A percentile compares a stretch with the other conserved stretches of the same genome.
Conservation (phyloP, 2,329 filamentous ascomycete genomes). For the Beauveria medogensis region DNA sequence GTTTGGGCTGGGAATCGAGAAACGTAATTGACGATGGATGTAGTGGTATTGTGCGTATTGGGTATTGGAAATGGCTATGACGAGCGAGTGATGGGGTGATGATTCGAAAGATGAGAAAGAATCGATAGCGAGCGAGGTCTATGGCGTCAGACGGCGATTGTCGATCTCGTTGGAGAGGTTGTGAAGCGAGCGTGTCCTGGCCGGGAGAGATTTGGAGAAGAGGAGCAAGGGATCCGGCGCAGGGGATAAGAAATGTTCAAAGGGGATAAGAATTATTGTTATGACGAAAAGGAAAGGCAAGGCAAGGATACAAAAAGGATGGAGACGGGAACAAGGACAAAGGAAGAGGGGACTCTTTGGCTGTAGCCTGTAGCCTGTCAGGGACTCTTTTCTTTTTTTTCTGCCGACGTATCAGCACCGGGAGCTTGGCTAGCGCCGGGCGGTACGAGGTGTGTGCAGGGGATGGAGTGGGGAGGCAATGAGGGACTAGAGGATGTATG, state of each 20-base stretch:
- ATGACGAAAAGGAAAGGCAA: neutral
- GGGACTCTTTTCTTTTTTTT: neutral
- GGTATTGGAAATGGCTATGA: no score
- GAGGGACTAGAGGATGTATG: no score
- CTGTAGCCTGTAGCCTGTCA: neutral
- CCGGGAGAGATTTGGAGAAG: neutral
- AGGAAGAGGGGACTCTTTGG: constrained; percentile 2
- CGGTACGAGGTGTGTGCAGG: neutral
- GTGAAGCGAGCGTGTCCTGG: constrained; percentile 8
- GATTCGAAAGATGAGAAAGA: neutral
- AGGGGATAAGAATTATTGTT: constrained; percentile 11
- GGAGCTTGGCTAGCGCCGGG: neutral
- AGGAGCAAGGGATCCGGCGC: constrained; percentile 12
- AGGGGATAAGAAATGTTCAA: constrained; percentile 14
- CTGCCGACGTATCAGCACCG: neutral
- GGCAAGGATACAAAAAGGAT: constrained; percentile 8
- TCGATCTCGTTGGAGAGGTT: neutral
- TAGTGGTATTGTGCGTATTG: no score
- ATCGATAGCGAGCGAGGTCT: neutral
- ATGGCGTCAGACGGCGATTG: neutral
- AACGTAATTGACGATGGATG: no score
- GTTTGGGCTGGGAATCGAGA: neutral
- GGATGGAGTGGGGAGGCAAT: neutral
- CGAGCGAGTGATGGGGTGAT: neutral
- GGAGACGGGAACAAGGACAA: neutral